phyloP scores from a whole-genome alignment of 2,329 filamentous ascomycete genomes.

The Chalaropsis ovoidea region DNA sequence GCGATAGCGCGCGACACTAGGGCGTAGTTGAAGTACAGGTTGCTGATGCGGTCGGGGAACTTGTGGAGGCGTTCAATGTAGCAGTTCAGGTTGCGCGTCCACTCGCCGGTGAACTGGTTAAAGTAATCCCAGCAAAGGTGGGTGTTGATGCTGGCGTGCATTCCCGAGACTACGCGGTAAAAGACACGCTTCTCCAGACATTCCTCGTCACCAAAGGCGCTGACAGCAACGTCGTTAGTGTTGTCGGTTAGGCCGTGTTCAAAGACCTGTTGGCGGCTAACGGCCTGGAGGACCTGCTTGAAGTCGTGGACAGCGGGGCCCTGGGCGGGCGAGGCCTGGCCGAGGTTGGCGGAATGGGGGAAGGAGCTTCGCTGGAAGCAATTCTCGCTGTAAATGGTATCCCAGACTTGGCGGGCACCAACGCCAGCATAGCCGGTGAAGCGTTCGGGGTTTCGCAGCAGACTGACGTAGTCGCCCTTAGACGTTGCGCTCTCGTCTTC shows the following conservation, averaged over 20 bases:
- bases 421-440: slow-evolving; percentile 89
- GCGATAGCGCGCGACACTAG: slow-evolving; percentile 84
- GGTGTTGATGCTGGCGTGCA: slow-evolving; percentile 95
- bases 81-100: slow-evolving; percentile 82
- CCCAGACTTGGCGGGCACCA: slow-evolving; percentile 83
- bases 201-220: slow-evolving; percentile 73
- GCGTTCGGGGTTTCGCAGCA: slow-evolving; percentile 33
- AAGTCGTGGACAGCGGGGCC: slow-evolving; percentile 51
- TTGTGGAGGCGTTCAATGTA: slow-evolving; percentile 77
- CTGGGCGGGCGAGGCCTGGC: slow-evolving; percentile 33
- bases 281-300: slow-evolving; percentile 49
- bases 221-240: slow-evolving; percentile 46
- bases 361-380: slow-evolving; percentile 71
- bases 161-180: slow-evolving; percentile 86
- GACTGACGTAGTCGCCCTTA: slow-evolving; percentile 64
- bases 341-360: slow-evolving; percentile 48
- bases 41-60: slow-evolving; percentile 84
- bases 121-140: slow-evolving; percentile 94
- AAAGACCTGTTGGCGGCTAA: slow-evolving; percentile 51
- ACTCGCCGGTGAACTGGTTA: slow-evolving; percentile 87
- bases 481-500: slow-evolving; percentile 79
- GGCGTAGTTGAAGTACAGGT: slow-evolving; percentile 98
- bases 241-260: slow-evolving; percentile 47
- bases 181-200: slow-evolving; percentile 99
- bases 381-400: slow-evolving; percentile 93